phyloP scores from a whole-genome alignment of 139 green algal genomes.

The Chlorella sorokiniana region DNA sequence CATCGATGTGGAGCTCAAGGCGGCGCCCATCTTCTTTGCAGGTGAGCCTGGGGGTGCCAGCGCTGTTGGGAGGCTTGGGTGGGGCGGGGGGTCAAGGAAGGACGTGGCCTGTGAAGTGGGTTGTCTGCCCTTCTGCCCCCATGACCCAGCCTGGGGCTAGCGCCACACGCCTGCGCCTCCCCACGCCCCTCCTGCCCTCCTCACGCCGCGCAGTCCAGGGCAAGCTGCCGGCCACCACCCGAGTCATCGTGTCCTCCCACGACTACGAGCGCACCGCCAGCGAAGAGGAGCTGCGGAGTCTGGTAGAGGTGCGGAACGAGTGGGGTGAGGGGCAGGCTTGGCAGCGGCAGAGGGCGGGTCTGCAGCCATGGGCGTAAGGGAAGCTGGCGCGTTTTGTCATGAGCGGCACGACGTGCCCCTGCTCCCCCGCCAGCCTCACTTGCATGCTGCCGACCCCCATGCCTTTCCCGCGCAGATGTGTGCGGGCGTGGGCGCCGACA shows the following conservation, averaged over 20 bases:
- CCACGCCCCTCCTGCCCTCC: background rate
- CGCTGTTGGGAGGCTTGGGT: no score
- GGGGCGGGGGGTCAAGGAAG: no score
- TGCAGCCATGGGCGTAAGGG: no score
- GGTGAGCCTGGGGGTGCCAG: slow-evolving; percentile 27
- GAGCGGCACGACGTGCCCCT: background rate
- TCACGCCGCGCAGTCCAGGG: slow-evolving; percentile 31
- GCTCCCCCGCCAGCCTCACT: background rate
- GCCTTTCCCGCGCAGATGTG: background rate
- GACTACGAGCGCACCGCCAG: slow-evolving; percentile 85
- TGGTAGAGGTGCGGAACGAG: slow-evolving; percentile 59
- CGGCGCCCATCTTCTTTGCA: slow-evolving; percentile 75
- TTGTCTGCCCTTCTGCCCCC: no score
- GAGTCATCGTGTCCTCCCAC: slow-evolving; percentile 94
- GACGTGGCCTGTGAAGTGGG: no score
- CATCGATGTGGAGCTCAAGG: slow-evolving; percentile 93
- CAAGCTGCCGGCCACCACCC: slow-evolving; percentile 60
- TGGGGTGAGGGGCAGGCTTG: background rate
- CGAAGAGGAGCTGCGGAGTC: slow-evolving; percentile 62
- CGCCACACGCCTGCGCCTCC: background rate
- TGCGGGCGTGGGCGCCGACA: slow-evolving; percentile 70
- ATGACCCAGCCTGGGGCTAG: no score
- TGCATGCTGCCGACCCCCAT: background rate
- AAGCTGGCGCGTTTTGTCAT: background rate
- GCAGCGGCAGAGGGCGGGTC: background rate